Evolutionary conservation across 208 protist genomes (phyloP).

Genomic region (Acanthamoeba lenticulata): DNA sequence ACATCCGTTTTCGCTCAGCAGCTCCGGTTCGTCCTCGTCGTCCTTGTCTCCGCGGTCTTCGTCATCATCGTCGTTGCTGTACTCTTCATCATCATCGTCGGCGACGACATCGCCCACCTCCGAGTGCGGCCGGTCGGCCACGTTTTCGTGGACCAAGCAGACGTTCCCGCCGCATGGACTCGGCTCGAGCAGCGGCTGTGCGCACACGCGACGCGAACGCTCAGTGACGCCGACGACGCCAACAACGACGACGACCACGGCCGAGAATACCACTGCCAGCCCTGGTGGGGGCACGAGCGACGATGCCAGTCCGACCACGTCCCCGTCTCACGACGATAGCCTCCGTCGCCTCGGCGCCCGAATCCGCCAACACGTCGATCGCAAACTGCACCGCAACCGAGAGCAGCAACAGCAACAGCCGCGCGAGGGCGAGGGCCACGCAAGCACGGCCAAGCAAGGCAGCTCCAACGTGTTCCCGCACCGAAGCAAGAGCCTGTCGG

Average conservation of each 20-base stretch:
- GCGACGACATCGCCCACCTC: neutral
- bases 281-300: too few relatives aligned
- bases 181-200: neutral
- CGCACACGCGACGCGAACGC: neutral
- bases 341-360: neutral
- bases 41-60: neutral
- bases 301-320: too few relatives aligned
- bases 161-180: neutral
- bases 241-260: neutral
- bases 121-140: neutral
- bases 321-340: too few relatives aligned
- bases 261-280: too few relatives aligned
- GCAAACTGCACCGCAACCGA: neutral
- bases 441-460: neutral
- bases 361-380: neutral
- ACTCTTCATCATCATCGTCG: neutral
- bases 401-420: neutral
- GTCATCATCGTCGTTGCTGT: neutral
- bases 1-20: neutral
- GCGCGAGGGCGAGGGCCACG: neutral
- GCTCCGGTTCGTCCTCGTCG: neutral
- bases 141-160: constrained; percentile 22
- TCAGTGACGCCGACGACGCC: neutral
- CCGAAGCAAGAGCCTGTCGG: neutral
- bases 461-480: neutral